These are phyloP conservation scores for Microbotryum silenes-acaulis DNA, from an alignment of 1,284 basidiomycete genomes.

Conservation along the genomic window DNA sequence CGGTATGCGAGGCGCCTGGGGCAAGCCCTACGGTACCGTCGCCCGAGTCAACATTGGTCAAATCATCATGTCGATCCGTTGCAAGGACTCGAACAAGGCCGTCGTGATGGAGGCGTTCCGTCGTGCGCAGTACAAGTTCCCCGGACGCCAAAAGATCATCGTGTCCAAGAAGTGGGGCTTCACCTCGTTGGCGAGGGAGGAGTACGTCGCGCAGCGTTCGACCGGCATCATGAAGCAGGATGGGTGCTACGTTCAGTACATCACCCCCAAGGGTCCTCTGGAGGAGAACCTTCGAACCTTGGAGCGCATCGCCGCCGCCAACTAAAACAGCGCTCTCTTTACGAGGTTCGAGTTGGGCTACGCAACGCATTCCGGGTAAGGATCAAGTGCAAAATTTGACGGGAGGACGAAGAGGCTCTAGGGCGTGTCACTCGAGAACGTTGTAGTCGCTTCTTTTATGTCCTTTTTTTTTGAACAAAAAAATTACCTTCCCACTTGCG, in stretches of 20 bases:
- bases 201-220: constrained; percentile 52
- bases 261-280: constrained; percentile 75
- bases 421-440: too few relatives aligned
- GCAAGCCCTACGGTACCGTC: constrained; percentile 89
- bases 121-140: constrained; percentile 99
- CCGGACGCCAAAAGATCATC: constrained; percentile 98
- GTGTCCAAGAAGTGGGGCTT: constrained; percentile 66
- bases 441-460: too few relatives aligned
- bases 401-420: too few relatives aligned
- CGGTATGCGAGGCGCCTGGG: constrained; percentile 99
- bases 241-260: constrained; percentile 79
- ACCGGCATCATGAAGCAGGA: constrained; percentile 49
- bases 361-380: too few relatives aligned
- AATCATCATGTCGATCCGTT: constrained; percentile 90
- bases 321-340: too few relatives aligned
- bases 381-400: too few relatives aligned
- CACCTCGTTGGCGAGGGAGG: constrained; percentile 86
- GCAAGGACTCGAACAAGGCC: constrained; percentile 76
- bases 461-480: too few relatives aligned
- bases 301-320: constrained; percentile 21
- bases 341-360: too few relatives aligned
- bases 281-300: constrained; percentile 60
- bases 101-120: constrained; percentile 95
- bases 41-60: constrained; percentile 96
- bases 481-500: too few relatives aligned